Conservation (phyloP, 2,329 filamentous ascomycete genomes). For the Aspergillus sojae region DNA sequence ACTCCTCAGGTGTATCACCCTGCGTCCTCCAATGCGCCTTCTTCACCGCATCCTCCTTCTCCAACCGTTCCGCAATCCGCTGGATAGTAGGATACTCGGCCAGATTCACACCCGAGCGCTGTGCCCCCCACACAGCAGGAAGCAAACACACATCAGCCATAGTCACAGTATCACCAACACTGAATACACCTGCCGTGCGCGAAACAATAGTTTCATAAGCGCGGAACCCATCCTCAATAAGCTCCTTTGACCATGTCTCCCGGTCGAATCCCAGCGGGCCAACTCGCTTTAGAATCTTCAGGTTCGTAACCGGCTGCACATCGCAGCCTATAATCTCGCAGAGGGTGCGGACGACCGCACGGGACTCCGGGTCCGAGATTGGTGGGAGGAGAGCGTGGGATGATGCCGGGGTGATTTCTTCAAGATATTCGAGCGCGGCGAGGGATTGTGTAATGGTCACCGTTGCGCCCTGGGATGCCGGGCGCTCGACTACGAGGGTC, state of each 20-base stretch:
- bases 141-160: slow-evolving; percentile 62
- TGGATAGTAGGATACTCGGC: slow-evolving; percentile 51
- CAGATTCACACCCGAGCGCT: slow-evolving; percentile 59
- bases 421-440: slow-evolving; percentile 64
- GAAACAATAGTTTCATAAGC: slow-evolving; percentile 57
- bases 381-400: slow-evolving; percentile 51
- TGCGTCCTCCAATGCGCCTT: slow-evolving; percentile 59
- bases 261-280: slow-evolving; percentile 47
- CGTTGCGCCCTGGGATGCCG: slow-evolving; percentile 5
- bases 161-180: slow-evolving; percentile 58
- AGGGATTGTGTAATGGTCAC: slow-evolving; percentile 59
- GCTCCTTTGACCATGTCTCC: slow-evolving; percentile 54
- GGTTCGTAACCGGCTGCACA: slow-evolving; percentile 63
- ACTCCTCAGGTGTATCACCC: slow-evolving; percentile 56
- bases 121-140: slow-evolving; percentile 61
- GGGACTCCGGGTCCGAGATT: slow-evolving; percentile 37
- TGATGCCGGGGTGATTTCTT: slow-evolving; percentile 55
- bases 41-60: slow-evolving; percentile 53
- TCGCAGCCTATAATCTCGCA: slow-evolving; percentile 59
- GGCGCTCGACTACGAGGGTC: slow-evolving; percentile 49
- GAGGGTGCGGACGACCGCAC: slow-evolving; percentile 58
- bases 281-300: slow-evolving; percentile 56
- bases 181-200: slow-evolving; percentile 51
- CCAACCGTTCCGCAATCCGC: slow-evolving; percentile 51
- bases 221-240: slow-evolving; percentile 56